Conservation (phyloP, 441 rosid species). For the Croton setiger region DNA sequence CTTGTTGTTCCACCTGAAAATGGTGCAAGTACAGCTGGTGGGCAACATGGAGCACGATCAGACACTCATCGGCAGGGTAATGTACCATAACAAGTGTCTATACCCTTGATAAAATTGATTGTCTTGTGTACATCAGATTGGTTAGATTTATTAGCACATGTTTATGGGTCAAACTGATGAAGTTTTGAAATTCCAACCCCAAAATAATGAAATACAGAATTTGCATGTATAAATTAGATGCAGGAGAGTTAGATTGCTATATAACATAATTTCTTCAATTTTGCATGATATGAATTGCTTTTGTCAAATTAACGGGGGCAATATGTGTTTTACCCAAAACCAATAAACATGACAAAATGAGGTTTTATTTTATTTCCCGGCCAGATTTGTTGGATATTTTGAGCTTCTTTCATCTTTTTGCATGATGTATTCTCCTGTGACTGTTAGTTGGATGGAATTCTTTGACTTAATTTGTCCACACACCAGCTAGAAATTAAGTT, state of each 20-base stretch:
- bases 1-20: conserved; percentile 83
- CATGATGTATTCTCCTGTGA: background rate
- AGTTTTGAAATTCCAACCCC: background rate
- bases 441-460: background rate
- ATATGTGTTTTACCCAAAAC: background rate
- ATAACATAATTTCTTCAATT: background rate
- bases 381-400: background rate
- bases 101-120: background rate
- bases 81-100: background rate
- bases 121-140: background rate
- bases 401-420: background rate
- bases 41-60: conserved; percentile 51
- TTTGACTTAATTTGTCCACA: background rate
- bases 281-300: background rate
- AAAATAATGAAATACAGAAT: background rate
- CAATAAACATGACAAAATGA: background rate
- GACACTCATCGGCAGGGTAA: conserved; percentile 63
- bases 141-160: background rate
- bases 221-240: background rate
- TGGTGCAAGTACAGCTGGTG: conserved; percentile 45
- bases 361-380: background rate
- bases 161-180: background rate
- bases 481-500: background rate
- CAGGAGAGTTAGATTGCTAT: background rate
- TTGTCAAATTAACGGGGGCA: background rate